phyloP scores from a whole-genome alignment of 371 early-diverging fungal species.

The Conidiobolus incongruus region DNA sequence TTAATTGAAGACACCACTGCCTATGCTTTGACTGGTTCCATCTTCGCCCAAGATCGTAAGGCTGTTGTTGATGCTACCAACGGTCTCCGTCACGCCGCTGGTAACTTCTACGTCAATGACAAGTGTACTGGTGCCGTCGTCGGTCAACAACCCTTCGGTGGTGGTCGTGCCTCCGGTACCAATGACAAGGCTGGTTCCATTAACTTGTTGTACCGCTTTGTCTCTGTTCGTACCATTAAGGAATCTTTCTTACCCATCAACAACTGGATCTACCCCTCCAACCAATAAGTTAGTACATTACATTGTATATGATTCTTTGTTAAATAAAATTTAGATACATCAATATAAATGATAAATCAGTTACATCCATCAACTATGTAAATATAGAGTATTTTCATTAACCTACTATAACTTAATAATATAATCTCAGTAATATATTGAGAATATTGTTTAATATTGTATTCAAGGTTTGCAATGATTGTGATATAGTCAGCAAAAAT shows the following conservation, averaged over 20 bases:
- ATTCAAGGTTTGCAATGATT: too few relatives aligned
- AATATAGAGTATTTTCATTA: too few relatives aligned
- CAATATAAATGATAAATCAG: too few relatives aligned
- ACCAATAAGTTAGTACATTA: constrained; percentile 37
- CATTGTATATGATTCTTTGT: too few relatives aligned
- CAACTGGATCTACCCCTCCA: constrained; percentile 67
- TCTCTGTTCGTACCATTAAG: constrained; percentile 88
- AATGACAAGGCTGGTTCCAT: constrained; percentile 90
- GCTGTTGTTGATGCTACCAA: constrained; percentile 50
- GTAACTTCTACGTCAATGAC: constrained; percentile 98
- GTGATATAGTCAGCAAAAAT: too few relatives aligned
- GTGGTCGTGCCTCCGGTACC: constrained; percentile 84
- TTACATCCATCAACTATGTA: too few relatives aligned
- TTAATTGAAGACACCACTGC: constrained; percentile 54
- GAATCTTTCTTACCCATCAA: constrained; percentile 77
- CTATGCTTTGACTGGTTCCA: constrained; percentile 78
- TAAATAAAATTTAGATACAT: too few relatives aligned
- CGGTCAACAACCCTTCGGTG: constrained; percentile 96
- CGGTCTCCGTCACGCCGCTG: constrained; percentile 68
- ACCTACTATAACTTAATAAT: too few relatives aligned
- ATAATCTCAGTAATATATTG: too few relatives aligned
- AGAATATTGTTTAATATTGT: too few relatives aligned
- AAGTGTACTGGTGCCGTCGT: constrained; percentile 96
- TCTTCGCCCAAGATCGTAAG: constrained; percentile 72
- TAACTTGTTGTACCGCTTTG: constrained; percentile 53